These are phyloP conservation scores for Tuber microsphaerosporum DNA, from an alignment of 495 filamentous ascomycete genomes.

Conservation along the genomic window DNA sequence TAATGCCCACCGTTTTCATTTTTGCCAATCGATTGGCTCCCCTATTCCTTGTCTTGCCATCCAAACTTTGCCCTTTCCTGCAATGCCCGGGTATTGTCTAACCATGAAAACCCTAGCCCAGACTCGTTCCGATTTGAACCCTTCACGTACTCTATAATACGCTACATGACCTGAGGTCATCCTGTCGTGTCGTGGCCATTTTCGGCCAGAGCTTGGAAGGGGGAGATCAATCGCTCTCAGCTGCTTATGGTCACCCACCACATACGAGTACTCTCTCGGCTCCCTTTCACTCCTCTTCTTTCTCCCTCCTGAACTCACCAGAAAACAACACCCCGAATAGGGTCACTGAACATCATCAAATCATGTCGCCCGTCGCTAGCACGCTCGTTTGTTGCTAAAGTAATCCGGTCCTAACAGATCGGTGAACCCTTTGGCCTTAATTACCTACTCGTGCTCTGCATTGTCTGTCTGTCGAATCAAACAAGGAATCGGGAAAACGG, in stretches of 20 bases:
- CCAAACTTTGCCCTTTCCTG: no score
- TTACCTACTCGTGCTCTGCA: not conserved
- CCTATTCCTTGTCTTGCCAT: no score
- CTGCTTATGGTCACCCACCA: not conserved
- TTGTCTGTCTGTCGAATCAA: not conserved
- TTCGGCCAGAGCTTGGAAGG: not conserved
- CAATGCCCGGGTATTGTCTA: not conserved
- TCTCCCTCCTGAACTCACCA: not conserved
- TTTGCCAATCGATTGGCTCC: no score
- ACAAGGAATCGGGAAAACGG: not conserved
- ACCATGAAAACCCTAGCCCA: not conserved
- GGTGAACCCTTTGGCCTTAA: conserved; percentile 16
- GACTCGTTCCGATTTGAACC: not conserved
- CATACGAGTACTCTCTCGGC: not conserved
- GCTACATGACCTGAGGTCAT: not conserved
- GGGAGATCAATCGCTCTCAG: not conserved
- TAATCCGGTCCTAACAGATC: conserved; percentile 28
- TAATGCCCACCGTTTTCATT: no score
- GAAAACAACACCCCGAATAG: not conserved
- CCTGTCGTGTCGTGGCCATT: not conserved
- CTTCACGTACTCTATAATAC: not conserved
- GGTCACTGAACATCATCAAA: conserved; percentile 13
- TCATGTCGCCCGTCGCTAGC: conserved; percentile 26
- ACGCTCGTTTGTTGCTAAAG: conserved; percentile 32
- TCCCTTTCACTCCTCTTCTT: not conserved